A percentile compares a stretch with the other conserved stretches of the same genome.
Conservation (phyloP, 148 eudicot genomes). For the Nepenthes gracilis region DNA sequence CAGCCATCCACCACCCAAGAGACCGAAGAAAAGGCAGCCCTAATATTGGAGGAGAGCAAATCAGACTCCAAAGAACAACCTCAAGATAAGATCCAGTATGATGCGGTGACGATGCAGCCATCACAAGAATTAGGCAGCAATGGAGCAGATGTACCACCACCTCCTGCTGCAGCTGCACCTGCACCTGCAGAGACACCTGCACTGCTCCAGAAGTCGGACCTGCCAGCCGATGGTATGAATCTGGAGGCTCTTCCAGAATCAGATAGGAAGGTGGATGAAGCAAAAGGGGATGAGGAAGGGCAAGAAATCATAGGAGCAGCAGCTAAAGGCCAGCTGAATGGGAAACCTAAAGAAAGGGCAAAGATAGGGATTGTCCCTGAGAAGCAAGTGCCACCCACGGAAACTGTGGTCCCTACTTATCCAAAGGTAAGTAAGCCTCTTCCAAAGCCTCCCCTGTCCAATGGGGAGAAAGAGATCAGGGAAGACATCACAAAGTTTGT, state of each 20-base stretch:
- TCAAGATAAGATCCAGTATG: not conserved
- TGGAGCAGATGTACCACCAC: too few relatives aligned
- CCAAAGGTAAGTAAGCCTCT: slow-evolving; percentile 10
- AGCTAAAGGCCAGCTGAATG: slow-evolving; percentile 4
- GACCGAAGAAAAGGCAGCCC: slow-evolving; percentile 2
- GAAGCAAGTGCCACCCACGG: not conserved
- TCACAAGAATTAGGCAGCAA: slow-evolving; percentile 5
- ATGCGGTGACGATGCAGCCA: not conserved
- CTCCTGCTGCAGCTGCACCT: not conserved
- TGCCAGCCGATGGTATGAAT: not conserved
- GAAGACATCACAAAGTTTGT: slow-evolving; percentile 33
- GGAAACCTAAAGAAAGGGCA: slow-evolving; percentile 7
- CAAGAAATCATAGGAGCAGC: slow-evolving; percentile 2
- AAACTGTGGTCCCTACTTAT: slow-evolving; percentile 5
- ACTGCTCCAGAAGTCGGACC: not conserved
- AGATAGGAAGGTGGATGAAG: slow-evolving; percentile 6
- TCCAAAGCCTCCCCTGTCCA: slow-evolving; percentile 8
- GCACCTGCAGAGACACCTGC: not conserved
- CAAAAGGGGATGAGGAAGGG: slow-evolving; percentile 6
- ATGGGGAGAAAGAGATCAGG: slow-evolving; percentile 25
- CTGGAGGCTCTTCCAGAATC: slow-evolving; percentile 4
- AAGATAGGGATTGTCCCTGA: slow-evolving; percentile 4
- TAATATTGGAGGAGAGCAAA: not conserved
- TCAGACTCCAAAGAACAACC: not conserved
- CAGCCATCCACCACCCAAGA: slow-evolving; percentile 12